Conservation (phyloP, 805 yeast genomes). For the Lachancea nothofagi region DNA sequence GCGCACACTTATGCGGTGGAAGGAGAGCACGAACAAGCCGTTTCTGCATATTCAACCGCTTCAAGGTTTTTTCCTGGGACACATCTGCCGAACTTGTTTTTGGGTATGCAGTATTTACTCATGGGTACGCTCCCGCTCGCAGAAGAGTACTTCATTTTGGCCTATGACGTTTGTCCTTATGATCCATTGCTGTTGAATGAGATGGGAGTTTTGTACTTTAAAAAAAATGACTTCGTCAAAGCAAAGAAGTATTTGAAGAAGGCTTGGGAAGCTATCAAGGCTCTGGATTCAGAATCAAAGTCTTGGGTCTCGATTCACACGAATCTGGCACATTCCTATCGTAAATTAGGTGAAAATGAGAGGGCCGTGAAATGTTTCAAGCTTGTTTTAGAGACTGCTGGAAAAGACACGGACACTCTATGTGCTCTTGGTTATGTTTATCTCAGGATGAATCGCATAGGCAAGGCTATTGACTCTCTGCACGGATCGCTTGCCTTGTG, state of each 20-base stretch:
- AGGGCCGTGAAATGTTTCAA: slow-evolving; percentile 72
- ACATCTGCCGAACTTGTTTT: slow-evolving; percentile 79
- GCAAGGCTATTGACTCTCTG: slow-evolving; percentile 66
- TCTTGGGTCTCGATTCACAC: slow-evolving; percentile 83
- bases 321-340: slow-evolving; percentile 83
- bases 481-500: slow-evolving; percentile 76
- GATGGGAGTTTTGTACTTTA: slow-evolving; percentile 85
- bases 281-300: slow-evolving; percentile 68
- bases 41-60: slow-evolving; percentile 94
- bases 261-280: slow-evolving; percentile 65
- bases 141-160: slow-evolving; percentile 73
- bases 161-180: slow-evolving; percentile 69
- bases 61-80: slow-evolving; percentile 86
- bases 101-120: slow-evolving; percentile 94
- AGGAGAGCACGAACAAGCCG: slow-evolving; percentile 98
- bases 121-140: slow-evolving; percentile 79
- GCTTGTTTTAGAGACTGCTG: slow-evolving; percentile 64
- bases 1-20: slow-evolving; percentile 97
- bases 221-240: slow-evolving; percentile 55
- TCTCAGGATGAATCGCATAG: slow-evolving; percentile 57
- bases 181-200: slow-evolving; percentile 91
- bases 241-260: slow-evolving; percentile 68
- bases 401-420: slow-evolving; percentile 66
- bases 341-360: slow-evolving; percentile 55
- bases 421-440: slow-evolving; percentile 83